Percentiles rank a stretch among this genome's conserved stretches.
Conservation (phyloP, 345 rosid species). For the Psidium friedrichsthalianum region DNA sequence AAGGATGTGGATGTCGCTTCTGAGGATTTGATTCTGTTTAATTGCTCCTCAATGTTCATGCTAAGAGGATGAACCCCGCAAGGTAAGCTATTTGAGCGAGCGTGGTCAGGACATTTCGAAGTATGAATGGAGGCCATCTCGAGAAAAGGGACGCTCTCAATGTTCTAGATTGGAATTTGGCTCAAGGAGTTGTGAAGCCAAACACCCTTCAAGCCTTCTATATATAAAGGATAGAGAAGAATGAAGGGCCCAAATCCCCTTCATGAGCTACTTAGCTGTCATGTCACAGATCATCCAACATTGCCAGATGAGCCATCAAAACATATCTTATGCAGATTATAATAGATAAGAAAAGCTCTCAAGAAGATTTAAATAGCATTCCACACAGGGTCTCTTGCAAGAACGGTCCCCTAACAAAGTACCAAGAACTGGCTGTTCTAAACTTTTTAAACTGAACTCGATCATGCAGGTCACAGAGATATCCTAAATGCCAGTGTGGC, state of each 20-base stretch:
- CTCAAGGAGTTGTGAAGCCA: not conserved
- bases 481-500: not conserved
- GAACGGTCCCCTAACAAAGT: not conserved
- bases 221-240: not conserved
- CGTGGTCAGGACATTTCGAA: not conserved
- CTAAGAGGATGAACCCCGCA: not conserved
- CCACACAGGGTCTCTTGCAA: not conserved
- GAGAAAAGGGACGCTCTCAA: not conserved
- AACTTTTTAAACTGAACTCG: not conserved
- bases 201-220: not conserved
- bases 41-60: not conserved
- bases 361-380: not conserved
- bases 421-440: not conserved
- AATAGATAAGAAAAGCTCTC: no score
- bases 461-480: not conserved
- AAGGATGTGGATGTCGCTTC: not conserved
- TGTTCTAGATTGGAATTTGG: not conserved
- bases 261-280: not conserved
- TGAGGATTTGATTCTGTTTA: not conserved
- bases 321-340: not conserved
- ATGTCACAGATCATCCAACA: not conserved
- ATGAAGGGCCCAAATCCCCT: not conserved
- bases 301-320: not conserved
- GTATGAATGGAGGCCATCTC: not conserved
- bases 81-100: not conserved